These are phyloP conservation scores for Handroanthus guayacan DNA, from an alignment of 257 asterid species.

Conservation along the genomic window DNA sequence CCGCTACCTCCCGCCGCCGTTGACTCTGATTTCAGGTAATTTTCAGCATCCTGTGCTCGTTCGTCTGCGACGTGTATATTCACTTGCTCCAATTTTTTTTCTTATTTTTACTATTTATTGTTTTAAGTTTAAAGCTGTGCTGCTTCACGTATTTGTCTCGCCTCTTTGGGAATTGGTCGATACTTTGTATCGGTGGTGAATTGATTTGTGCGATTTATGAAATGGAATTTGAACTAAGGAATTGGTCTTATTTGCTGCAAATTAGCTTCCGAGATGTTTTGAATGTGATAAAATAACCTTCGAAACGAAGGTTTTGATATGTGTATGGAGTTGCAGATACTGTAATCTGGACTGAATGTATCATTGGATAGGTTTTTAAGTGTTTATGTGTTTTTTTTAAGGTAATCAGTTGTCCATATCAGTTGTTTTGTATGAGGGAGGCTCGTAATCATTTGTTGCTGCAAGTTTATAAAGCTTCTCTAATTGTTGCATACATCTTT, in stretches of 20 bases:
- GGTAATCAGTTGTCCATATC: not conserved
- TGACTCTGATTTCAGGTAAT: conserved; percentile 43
- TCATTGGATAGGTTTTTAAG: conserved; percentile 12
- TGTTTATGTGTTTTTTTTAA: conserved; percentile 9
- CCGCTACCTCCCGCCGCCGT: conserved; percentile 41
- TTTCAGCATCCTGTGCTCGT: conserved; percentile 15
- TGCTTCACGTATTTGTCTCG: conserved; percentile 13
- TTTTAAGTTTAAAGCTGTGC: conserved; percentile 1
- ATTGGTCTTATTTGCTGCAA: conserved; percentile 26
- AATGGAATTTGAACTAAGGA: conserved; percentile 32
- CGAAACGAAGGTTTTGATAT: not conserved
- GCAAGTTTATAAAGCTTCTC: conserved; percentile 28
- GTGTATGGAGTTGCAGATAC: not conserved
- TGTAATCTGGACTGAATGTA: conserved; percentile 18
- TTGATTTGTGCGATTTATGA: conserved; percentile 21
- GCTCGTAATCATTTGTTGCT: conserved; percentile 23
- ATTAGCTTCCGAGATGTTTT: conserved; percentile 4
- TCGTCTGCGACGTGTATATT: not conserved
- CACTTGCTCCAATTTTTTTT: not conserved
- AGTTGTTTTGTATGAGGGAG: not conserved
- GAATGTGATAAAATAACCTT: not conserved
- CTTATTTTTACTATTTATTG: not conserved
- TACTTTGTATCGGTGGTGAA: conserved; percentile 30
- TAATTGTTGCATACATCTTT: conserved; percentile 19
- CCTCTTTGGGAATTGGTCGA: not conserved